A percentile compares a stretch with the other conserved stretches of the same genome.
Evolutionary conservation across 1,139 yeast species (phyloP).

Genomic region (Hyphopichia buzzinii): DNA sequence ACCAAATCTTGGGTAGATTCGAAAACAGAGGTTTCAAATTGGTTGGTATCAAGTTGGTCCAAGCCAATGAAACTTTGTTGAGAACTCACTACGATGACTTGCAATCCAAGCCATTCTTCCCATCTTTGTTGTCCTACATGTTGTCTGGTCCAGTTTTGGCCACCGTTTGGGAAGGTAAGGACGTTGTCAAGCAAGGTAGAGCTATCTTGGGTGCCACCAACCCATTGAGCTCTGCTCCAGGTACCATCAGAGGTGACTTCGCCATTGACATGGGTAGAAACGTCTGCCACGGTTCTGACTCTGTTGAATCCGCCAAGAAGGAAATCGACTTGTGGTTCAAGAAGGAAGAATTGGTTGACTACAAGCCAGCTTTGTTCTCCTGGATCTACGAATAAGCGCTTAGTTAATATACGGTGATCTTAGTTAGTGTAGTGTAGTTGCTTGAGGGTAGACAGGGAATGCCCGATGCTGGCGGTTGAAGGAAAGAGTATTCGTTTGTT

Average conservation of each 20-base stretch:
- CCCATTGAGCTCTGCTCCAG: slow-evolving; percentile 97
- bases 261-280: slow-evolving; percentile 98
- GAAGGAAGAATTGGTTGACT: slow-evolving; percentile 91
- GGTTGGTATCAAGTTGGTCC: slow-evolving; percentile 89
- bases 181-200: slow-evolving; percentile 98
- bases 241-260: slow-evolving; percentile 98
- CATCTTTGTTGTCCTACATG: slow-evolving; percentile 93
- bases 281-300: slow-evolving; percentile 99
- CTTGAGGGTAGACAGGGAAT: too few relatives aligned
- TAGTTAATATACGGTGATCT: neutral
- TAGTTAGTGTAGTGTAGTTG: neutral
- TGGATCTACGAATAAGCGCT: slow-evolving; percentile 87
- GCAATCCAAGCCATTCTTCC: slow-evolving; percentile 96
- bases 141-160: slow-evolving; percentile 98
- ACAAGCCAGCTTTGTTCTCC: slow-evolving; percentile 78
- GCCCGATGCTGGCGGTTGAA: too few relatives aligned
- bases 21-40: slow-evolving; percentile 97
- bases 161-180: slow-evolving; percentile 99
- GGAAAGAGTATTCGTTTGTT: too few relatives aligned
- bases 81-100: slow-evolving; percentile 95
- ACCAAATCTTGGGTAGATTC: slow-evolving; percentile 89
- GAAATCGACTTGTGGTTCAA: slow-evolving; percentile 98
- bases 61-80: slow-evolving; percentile 84
- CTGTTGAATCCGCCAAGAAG: slow-evolving; percentile 95
- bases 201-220: slow-evolving; percentile 98